A percentile compares a stretch with the other conserved stretches of the same genome.
phyloP scores from a whole-genome alignment of 345 rosid species.

The Ricinus communis region DNA sequence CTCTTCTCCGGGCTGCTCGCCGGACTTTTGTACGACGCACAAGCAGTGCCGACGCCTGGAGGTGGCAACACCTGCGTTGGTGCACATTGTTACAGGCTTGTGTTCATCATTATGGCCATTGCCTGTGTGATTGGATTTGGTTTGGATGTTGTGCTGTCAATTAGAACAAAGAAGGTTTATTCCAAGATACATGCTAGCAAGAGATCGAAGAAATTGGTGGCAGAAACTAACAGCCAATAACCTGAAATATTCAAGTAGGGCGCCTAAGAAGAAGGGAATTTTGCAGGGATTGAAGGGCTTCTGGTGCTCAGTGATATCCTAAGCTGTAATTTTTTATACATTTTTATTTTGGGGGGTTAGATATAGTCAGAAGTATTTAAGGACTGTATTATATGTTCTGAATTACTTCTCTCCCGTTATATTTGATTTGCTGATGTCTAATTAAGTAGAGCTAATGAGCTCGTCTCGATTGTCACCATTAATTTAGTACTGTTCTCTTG shows the following conservation, averaged over 20 bases:
- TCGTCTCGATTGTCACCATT: too few species aligned
- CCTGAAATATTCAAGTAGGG: background rate
- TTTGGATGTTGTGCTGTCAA: conserved; percentile 59
- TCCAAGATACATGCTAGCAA: conserved; percentile 50
- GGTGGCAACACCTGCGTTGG: conserved; percentile 92
- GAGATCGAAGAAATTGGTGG: conserved; percentile 40
- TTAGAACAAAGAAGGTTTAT: conserved; percentile 62
- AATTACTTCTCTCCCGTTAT: too few species aligned
- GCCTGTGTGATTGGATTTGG: conserved; percentile 65
- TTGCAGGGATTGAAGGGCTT: too few species aligned
- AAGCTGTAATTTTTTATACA: too few species aligned
- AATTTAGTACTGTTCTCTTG: too few species aligned
- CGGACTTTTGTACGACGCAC: conserved; percentile 70
- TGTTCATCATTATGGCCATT: conserved; percentile 69
- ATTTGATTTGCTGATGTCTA: too few species aligned
- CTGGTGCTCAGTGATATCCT: too few species aligned
- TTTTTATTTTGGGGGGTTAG: too few species aligned
- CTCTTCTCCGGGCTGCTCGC: conserved; percentile 93
- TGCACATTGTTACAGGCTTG: conserved; percentile 79
- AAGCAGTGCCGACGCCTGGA: conserved; percentile 69
- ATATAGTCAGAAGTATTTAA: too few species aligned
- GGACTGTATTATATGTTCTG: too few species aligned
- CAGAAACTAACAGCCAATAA: conserved; percentile 16
- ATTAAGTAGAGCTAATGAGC: too few species aligned
- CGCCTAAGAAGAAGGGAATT: too few species aligned